Conservation (phyloP, 1,284 basidiomycete species). For the Naganishia cerealis region DNA sequence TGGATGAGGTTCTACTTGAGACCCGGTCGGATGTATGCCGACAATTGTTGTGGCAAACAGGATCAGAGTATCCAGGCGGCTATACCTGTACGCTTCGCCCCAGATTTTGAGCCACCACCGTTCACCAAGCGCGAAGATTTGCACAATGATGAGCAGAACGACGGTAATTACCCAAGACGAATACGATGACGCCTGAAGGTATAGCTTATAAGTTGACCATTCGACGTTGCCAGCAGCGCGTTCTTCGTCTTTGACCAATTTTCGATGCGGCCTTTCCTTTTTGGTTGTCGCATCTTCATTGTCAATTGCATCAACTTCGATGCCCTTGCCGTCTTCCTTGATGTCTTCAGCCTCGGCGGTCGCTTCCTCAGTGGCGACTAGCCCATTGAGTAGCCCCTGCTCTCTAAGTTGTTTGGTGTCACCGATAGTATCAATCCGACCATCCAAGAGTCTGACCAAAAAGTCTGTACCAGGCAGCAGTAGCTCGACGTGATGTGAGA, state of each 20-base stretch:
- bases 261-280: slow-evolving; percentile 62
- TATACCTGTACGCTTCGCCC: slow-evolving; percentile 46
- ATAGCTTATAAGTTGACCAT: slow-evolving; percentile 76
- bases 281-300: slow-evolving; percentile 48
- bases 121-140: slow-evolving; percentile 58
- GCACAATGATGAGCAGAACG: slow-evolving; percentile 43
- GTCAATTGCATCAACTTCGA: slow-evolving; percentile 43
- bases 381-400: slow-evolving; percentile 57
- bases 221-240: slow-evolving; percentile 78
- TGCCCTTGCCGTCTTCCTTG: slow-evolving; percentile 44
- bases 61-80: slow-evolving; percentile 8
- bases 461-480: slow-evolving; percentile 64
- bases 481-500: slow-evolving; percentile 80
- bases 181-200: slow-evolving; percentile 60
- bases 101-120: slow-evolving; percentile 70
- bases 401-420: slow-evolving; percentile 62
- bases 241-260: slow-evolving; percentile 86
- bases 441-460: slow-evolving; percentile 66
- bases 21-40: background rate
- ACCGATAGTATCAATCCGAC: slow-evolving; percentile 63
- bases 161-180: slow-evolving; percentile 48
- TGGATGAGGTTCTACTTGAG: slow-evolving; percentile 11
- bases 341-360: slow-evolving; percentile 36
- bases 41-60: slow-evolving; percentile 7
- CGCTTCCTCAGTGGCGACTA: slow-evolving; percentile 59